These are phyloP conservation scores for Jamesozyma gamospora DNA, from an alignment of 805 yeast genomes.

Conservation along the genomic window DNA sequence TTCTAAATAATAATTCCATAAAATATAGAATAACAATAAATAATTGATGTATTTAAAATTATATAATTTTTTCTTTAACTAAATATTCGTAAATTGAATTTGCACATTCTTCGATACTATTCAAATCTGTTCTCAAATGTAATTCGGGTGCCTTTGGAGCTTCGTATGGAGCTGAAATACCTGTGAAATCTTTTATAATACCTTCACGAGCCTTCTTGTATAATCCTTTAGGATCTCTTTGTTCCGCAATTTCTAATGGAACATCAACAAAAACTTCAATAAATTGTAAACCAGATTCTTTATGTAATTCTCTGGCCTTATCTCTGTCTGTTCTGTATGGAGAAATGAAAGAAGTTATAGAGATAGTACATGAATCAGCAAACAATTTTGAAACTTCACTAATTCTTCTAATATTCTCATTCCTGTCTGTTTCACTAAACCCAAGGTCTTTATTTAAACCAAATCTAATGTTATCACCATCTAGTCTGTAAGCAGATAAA, in stretches of 20 bases:
- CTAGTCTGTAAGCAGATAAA: slow-evolving; percentile 73
- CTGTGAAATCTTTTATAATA: slow-evolving; percentile 86
- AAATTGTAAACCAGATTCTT: slow-evolving; percentile 64
- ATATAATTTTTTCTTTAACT: slow-evolving; percentile 34
- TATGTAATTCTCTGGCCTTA: slow-evolving; percentile 77
- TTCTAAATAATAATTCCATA: too few relatives aligned
- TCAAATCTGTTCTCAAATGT: slow-evolving; percentile 62
- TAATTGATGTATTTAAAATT: neutral
- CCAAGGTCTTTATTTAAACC: slow-evolving; percentile 94
- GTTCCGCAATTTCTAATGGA: slow-evolving; percentile 88
- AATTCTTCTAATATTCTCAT: slow-evolving; percentile 90
- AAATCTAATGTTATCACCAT: slow-evolving; percentile 90
- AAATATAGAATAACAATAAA: too few relatives aligned
- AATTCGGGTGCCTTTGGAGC: slow-evolving; percentile 81
- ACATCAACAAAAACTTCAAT: slow-evolving; percentile 89
- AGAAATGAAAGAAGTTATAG: slow-evolving; percentile 85
- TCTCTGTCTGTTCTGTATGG: slow-evolving; percentile 83
- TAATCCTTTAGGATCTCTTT: slow-evolving; percentile 94
- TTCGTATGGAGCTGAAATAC: slow-evolving; percentile 92
- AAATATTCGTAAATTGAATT: slow-evolving; percentile 59
- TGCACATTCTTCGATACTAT: slow-evolving; percentile 74
- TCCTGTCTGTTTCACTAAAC: slow-evolving; percentile 81
- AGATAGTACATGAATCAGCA: slow-evolving; percentile 83
- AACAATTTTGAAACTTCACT: slow-evolving; percentile 89
- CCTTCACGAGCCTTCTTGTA: slow-evolving; percentile 97